Evolutionary conservation across 805 yeast genomes (phyloP).

Genomic region (Cyberlindnera mycetangii): DNA sequence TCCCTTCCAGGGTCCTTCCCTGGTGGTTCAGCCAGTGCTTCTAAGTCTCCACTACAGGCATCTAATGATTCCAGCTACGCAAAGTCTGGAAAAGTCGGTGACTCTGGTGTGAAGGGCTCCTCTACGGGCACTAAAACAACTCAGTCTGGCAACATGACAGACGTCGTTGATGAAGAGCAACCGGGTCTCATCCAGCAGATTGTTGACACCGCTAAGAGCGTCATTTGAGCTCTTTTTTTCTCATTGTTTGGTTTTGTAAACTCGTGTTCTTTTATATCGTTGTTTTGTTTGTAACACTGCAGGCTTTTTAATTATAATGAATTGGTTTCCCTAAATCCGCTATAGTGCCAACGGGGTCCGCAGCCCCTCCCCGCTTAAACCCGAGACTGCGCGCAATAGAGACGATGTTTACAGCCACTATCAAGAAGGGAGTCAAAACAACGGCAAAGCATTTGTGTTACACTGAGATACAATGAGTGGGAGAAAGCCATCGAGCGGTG

Average conservation of each 20-base stretch:
- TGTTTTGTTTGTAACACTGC: too few relatives aligned
- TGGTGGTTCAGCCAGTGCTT: background rate
- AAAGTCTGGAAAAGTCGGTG: background rate
- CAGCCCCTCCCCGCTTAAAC: too few relatives aligned
- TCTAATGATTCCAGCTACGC: constrained; percentile 3
- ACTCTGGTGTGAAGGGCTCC: background rate
- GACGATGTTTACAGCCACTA: too few relatives aligned
- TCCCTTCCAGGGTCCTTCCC: constrained; percentile 17
- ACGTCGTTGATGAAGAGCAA: constrained; percentile 1
- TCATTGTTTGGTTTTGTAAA: constrained; percentile 10
- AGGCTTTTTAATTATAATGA: too few relatives aligned
- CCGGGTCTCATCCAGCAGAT: constrained; percentile 15
- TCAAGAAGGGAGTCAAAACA: too few relatives aligned
- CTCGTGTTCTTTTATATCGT: too few relatives aligned
- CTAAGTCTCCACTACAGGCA: background rate
- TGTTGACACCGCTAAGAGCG: constrained; percentile 20
- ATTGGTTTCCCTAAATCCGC: too few relatives aligned
- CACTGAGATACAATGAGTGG: constrained; percentile 6
- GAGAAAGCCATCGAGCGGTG: constrained; percentile 6
- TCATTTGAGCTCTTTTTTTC: constrained; percentile 10
- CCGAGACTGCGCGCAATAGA: too few relatives aligned
- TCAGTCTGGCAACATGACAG: background rate
- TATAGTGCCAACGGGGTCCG: too few relatives aligned
- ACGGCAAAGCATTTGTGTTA: background rate
- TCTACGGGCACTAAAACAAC: constrained; percentile 3